Base-by-base conservation (phyloP, 2,329 filamentous ascomycete species). In the Claviceps quebecensis region DNA sequence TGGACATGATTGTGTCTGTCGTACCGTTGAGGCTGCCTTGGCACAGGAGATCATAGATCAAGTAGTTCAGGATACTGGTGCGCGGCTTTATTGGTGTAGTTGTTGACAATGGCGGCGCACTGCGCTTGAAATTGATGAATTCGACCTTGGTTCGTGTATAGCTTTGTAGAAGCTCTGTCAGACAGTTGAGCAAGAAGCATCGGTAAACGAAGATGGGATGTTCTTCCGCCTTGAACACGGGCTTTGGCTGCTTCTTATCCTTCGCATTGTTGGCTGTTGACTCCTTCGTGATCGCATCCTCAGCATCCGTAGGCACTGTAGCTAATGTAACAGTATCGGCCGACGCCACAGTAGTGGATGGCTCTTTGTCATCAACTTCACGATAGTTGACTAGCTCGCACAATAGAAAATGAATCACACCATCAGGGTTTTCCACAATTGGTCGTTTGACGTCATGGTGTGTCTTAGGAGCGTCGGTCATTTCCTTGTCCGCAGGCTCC, bases 71-170 rank as follows among this genome's bases (percentile, higher is more conserved):
- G 44, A 97, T 85, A 56, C 86, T 89, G 11, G 91, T 90, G 41
- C 93, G 83, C 52, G 93, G 93, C 67, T 97, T 97, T 16, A 94
- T 90, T 5, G 93, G 93, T 1, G 93, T 97, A 50, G 81, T 83
- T 11, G 84, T 84, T 58, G 87, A 84, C 45, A 88, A 77, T 46
- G 91, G 87, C 50, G 89, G 86, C 6, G 87, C 84, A 62, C 90
- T 95, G 54, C 91, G 84, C 58, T 94, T 97, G 71, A 96, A 98
- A 66, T 96, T 97, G 72, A 99, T 96, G 64, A 99, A 97, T 64
- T 98, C 94, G 44, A 98, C 81, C 74, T 99, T 99, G 8, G 89
- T 87, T 50, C 89, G 83, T 59, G 89, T 95, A 70, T 97, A 98
- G 61, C 86, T 94, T 52, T 86, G 83, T 14, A 98, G 74, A 14